Percentiles rank a stretch among this genome's conserved stretches.
Conservation (phyloP, 805 yeast species). For the Wickerhamiella bombiphila region DNA sequence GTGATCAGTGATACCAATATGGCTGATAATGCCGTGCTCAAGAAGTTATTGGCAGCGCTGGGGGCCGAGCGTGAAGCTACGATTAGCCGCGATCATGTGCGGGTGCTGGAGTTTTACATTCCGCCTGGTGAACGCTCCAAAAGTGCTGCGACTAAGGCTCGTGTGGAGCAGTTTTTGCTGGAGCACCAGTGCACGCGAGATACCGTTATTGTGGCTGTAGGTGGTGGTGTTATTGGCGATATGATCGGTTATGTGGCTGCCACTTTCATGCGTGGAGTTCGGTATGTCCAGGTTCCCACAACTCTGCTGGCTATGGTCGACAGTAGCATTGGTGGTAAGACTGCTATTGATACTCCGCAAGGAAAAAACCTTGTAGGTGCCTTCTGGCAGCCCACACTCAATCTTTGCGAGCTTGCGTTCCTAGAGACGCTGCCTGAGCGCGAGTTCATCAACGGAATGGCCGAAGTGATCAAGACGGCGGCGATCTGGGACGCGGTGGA, state of each 20-base stretch:
- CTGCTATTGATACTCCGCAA: constrained; percentile 91
- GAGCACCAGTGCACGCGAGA: constrained; percentile 85
- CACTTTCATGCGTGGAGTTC: constrained; percentile 95
- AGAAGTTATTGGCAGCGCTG: constrained; percentile 33
- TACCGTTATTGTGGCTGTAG: constrained; percentile 84
- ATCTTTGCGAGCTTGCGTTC: constrained; percentile 78
- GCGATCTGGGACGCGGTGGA: constrained; percentile 93
- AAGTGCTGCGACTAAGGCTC: constrained; percentile 76
- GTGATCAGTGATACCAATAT: constrained; percentile 78
- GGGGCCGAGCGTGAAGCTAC: no score
- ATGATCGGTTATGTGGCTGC: constrained; percentile 99
- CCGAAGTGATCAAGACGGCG: constrained; percentile 94
- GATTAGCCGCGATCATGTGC: constrained; percentile 18
- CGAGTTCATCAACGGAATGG: constrained; percentile 96
- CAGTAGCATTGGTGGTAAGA: constrained; percentile 95
- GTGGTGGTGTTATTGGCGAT: constrained; percentile 98
- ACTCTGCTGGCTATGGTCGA: constrained; percentile 94
- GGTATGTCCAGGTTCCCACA: constrained; percentile 89
- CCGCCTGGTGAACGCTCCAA: constrained; percentile 92
- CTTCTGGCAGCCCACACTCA: constrained; percentile 88
- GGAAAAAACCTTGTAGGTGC: constrained; percentile 96
- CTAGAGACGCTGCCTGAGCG: constrained; percentile 79
- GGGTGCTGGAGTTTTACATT: constrained; percentile 60
- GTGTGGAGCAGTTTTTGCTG: constrained; percentile 79
- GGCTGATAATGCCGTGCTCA: constrained; percentile 23